A percentile compares a stretch with the other conserved stretches of the same genome.
These are phyloP conservation scores for Leishmania tarentolae DNA, from an alignment of 208 protist species.

Conservation along the genomic window DNA sequence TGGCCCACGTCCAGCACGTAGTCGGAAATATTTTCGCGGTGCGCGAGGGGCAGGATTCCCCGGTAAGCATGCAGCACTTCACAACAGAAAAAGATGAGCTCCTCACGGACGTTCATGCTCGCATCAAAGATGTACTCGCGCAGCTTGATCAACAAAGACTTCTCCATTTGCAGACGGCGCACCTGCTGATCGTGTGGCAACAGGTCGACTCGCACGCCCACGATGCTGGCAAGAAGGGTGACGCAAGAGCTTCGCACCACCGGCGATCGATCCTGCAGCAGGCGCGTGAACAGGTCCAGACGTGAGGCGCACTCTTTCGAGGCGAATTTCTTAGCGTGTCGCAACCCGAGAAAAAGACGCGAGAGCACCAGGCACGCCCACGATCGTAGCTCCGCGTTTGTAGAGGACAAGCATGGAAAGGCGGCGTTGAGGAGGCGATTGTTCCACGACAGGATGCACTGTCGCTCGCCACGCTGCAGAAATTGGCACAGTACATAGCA, in stretches of 20 bases:
- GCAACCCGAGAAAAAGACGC: conserved; percentile 66
- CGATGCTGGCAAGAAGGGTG: conserved; percentile 78
- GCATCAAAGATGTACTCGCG: conserved; percentile 80
- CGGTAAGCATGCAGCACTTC: conserved; percentile 76
- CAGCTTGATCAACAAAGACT: conserved; percentile 81
- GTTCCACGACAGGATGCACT: conserved; percentile 84
- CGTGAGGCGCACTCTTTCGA: conserved; percentile 77
- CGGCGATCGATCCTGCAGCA: conserved; percentile 83
- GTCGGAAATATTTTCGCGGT: conserved; percentile 42
- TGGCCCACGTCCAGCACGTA: conserved; percentile 58
- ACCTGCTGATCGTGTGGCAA: conserved; percentile 63
- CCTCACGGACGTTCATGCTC: conserved; percentile 85
- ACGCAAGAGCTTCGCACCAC: conserved; percentile 89
- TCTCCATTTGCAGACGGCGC: conserved; percentile 85
- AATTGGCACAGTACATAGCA: conserved; percentile 94
- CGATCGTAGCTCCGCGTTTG: conserved; percentile 76
- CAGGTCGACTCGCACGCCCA: conserved; percentile 64
- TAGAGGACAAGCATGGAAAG: conserved; percentile 62
- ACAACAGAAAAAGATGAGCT: conserved; percentile 86
- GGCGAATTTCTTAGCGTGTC: conserved; percentile 77
- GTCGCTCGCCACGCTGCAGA: conserved; percentile 58
- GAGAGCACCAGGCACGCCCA: conserved; percentile 86
- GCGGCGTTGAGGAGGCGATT: conserved; percentile 78
- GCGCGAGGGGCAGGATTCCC: conserved; percentile 26
- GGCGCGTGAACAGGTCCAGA: conserved; percentile 68